Conservation (phyloP, 2,329 filamentous ascomycete genomes). For the Penicillium polonicum region DNA sequence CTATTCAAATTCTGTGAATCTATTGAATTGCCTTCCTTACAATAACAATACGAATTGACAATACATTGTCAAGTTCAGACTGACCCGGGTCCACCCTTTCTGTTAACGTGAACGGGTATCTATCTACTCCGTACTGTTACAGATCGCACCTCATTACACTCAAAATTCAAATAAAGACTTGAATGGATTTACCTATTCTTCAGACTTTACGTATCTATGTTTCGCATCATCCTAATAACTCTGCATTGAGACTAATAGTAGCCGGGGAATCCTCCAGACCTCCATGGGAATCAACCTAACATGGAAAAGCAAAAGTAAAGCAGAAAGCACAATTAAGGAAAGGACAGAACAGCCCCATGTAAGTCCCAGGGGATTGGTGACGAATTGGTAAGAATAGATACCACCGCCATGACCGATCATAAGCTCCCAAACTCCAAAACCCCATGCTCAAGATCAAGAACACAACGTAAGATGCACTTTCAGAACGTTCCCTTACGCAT, state of each 20-base stretch:
- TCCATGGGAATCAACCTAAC: not conserved
- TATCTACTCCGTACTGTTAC: not conserved
- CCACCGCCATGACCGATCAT: not conserved
- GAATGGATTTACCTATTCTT: not conserved
- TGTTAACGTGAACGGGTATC: not conserved
- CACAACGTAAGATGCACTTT: slow-evolving; percentile 10
- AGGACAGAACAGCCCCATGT: slow-evolving; percentile 1
- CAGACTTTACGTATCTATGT: not conserved
- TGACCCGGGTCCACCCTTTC: slow-evolving; percentile 1
- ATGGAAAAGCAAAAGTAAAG: not conserved
- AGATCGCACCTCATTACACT: not conserved
- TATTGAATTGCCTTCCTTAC: not conserved
- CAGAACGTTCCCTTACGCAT: slow-evolving; percentile 18
- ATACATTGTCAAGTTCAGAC: not conserved
- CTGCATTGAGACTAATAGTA: not conserved
- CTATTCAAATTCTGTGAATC: not conserved
- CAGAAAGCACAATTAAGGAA: slow-evolving; percentile 2
- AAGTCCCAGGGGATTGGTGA: not conserved
- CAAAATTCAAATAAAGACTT: not conserved
- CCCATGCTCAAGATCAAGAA: slow-evolving; percentile 10
- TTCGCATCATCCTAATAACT: not conserved
- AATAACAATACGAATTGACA: not conserved
- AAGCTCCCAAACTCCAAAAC: slow-evolving; percentile 13
- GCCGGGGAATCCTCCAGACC: not conserved
- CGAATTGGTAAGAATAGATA: slow-evolving; percentile 7